Conservation (phyloP, 2,329 filamentous ascomycete species). For the Fusarium solani-melongenae region DNA sequence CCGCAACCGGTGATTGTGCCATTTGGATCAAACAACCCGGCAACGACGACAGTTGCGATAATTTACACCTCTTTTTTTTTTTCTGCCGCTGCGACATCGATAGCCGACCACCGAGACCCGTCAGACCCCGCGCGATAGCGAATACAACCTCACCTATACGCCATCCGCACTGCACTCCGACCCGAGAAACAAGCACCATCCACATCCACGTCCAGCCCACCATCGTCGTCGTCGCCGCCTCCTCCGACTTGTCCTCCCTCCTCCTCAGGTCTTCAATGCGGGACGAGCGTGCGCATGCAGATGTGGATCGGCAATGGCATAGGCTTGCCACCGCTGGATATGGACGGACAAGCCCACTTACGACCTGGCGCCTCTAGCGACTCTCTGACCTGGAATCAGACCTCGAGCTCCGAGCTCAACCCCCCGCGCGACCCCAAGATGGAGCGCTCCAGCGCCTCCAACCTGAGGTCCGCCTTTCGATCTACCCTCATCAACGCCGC, state of each 20-base stretch:
- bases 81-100: background rate
- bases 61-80: background rate
- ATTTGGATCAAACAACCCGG: conserved; percentile 13
- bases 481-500: conserved; percentile 41
- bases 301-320: conserved; percentile 56
- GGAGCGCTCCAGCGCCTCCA: conserved; percentile 51
- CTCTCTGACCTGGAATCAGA: conserved; percentile 46
- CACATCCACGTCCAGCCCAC: background rate
- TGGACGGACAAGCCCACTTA: conserved; percentile 56
- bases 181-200: background rate
- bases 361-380: conserved; percentile 51
- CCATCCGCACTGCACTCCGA: background rate
- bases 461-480: conserved; percentile 50
- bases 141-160: background rate
- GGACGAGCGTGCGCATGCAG: conserved; percentile 49
- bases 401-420: conserved; percentile 42
- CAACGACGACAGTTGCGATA: background rate
- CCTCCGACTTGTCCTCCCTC: background rate
- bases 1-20: conserved; percentile 38
- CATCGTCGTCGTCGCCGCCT: conserved; percentile 9
- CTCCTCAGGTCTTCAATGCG: conserved; percentile 44
- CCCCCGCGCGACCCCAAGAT: conserved; percentile 44
- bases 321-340: conserved; percentile 57
- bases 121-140: background rate
- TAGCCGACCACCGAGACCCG: background rate